Conservation (phyloP, 768 basidiomycete species). For the Chlorophyllum brunneum region DNA sequence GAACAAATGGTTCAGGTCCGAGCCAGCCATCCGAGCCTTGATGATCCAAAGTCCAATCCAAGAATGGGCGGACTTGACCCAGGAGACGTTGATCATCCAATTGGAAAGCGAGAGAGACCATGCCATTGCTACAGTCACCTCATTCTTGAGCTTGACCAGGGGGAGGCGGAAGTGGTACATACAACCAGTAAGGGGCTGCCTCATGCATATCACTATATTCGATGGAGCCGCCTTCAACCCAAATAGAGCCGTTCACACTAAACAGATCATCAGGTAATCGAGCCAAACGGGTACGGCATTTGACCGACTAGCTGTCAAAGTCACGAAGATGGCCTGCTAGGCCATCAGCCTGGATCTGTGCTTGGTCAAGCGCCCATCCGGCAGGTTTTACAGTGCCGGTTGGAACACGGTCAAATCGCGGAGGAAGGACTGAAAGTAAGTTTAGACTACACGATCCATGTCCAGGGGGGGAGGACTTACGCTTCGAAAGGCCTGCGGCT, state of each 20-base stretch:
- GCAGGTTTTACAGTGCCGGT: slow-evolving; percentile 34
- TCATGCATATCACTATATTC: slow-evolving; percentile 45
- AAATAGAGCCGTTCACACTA: slow-evolving; percentile 40
- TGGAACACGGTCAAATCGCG: slow-evolving; percentile 28
- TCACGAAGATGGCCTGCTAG: slow-evolving; percentile 38
- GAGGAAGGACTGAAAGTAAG: slow-evolving; percentile 30
- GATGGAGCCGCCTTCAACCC: slow-evolving; percentile 37
- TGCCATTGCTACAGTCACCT: slow-evolving; percentile 28
- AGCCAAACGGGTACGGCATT: slow-evolving; percentile 1
- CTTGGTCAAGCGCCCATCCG: slow-evolving; percentile 38
- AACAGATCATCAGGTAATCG: not conserved
- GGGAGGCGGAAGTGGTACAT: slow-evolving; percentile 17
- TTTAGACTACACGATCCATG: not conserved
- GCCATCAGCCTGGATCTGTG: slow-evolving; percentile 37
- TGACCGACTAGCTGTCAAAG: slow-evolving; percentile 37
- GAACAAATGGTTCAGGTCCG: slow-evolving; percentile 34
- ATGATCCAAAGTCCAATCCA: slow-evolving; percentile 35
- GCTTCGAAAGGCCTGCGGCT: not conserved
- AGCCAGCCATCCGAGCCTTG: slow-evolving; percentile 38
- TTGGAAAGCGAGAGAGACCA: slow-evolving; percentile 40
- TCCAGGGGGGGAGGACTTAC: not conserved
- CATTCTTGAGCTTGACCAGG: too few relatives aligned
- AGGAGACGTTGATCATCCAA: slow-evolving; percentile 33
- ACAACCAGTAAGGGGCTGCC: slow-evolving; percentile 42
- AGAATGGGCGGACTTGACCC: slow-evolving; percentile 32